phyloP scores from a whole-genome alignment of 2,329 filamentous ascomycete species.

The Clonostachys solani region DNA sequence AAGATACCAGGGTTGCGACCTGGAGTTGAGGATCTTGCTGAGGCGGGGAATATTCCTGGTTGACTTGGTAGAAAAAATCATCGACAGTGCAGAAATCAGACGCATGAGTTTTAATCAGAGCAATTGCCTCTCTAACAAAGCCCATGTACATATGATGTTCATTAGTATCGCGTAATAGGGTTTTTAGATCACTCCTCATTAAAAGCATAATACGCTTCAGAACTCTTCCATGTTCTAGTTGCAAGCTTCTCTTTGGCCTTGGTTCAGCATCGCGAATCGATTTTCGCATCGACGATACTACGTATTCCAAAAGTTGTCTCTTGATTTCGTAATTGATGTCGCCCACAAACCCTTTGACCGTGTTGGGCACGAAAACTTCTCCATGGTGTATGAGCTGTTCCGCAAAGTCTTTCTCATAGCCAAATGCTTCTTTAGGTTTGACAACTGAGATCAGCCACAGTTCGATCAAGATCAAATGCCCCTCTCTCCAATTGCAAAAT shows the following conservation, averaged over 20 bases:
- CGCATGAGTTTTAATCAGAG: slow-evolving; percentile 48
- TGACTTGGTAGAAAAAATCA: slow-evolving; percentile 52
- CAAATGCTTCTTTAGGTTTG: slow-evolving; percentile 39
- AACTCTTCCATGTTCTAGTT: slow-evolving; percentile 33
- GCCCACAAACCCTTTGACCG: slow-evolving; percentile 25
- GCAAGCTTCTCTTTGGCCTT: slow-evolving; percentile 25
- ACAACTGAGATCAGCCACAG: slow-evolving; percentile 50
- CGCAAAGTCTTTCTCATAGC: slow-evolving; percentile 45
- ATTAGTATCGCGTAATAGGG: slow-evolving; percentile 24
- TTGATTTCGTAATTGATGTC: slow-evolving; percentile 44
- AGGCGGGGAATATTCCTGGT: slow-evolving; percentile 50
- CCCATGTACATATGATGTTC: slow-evolving; percentile 42
- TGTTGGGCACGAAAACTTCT: slow-evolving; percentile 36
- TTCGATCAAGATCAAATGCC: slow-evolving; percentile 38
- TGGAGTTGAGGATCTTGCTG: slow-evolving; percentile 52
- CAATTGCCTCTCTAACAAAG: slow-evolving; percentile 48
- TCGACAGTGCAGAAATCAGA: slow-evolving; percentile 50
- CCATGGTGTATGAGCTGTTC: slow-evolving; percentile 35
- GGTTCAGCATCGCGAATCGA: slow-evolving; percentile 33
- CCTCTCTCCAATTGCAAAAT: slow-evolving; percentile 32
- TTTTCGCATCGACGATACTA: slow-evolving; percentile 45
- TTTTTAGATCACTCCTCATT: slow-evolving; percentile 44
- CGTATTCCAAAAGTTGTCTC: slow-evolving; percentile 41
- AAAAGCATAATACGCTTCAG: slow-evolving; percentile 47
- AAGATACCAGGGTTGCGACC: slow-evolving; percentile 49